Evolutionary conservation across 1,284 basidiomycete genomes (phyloP).

Genomic region (Apiotrichum veenhuisii): DNA sequence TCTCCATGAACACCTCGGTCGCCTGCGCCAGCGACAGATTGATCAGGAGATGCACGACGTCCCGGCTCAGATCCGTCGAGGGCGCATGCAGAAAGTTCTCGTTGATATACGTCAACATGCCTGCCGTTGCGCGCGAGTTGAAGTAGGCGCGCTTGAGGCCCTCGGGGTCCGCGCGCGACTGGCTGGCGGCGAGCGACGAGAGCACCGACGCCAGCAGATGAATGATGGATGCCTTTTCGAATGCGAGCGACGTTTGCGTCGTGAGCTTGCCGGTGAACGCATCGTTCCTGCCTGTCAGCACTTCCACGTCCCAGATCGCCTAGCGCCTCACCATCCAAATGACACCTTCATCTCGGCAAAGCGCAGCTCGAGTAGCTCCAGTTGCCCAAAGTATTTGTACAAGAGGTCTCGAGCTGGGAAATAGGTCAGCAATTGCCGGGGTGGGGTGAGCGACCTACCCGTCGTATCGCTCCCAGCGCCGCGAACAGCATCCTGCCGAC

Average conservation of each 20-base stretch:
- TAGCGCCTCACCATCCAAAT: constrained; percentile 68
- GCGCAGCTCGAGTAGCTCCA: constrained; percentile 92
- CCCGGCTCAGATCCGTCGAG: constrained; percentile 89
- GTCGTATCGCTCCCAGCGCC: constrained; percentile 92
- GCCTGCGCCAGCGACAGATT: constrained; percentile 86
- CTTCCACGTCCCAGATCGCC: neutral
- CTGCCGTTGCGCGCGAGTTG: constrained; percentile 86
- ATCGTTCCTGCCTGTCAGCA: constrained; percentile 62
- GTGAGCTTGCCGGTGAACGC: constrained; percentile 92
- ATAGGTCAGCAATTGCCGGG: neutral
- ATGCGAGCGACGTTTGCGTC: constrained; percentile 93
- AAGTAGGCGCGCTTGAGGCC: constrained; percentile 94
- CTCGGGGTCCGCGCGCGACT: constrained; percentile 67
- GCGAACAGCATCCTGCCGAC: constrained; percentile 89
- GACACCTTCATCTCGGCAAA: constrained; percentile 95
- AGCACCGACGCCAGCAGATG: constrained; percentile 96
- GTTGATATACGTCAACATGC: constrained; percentile 98
- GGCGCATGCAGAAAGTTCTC: constrained; percentile 99
- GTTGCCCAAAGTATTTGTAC: constrained; percentile 99
- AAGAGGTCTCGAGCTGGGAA: constrained; percentile 86
- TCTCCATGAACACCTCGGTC: constrained; percentile 94
- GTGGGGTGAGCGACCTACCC: constrained; percentile 54
- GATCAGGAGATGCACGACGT: constrained; percentile 89
- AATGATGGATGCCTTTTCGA: constrained; percentile 95
- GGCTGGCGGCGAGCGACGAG: constrained; percentile 76